These are phyloP conservation scores for Phytophthora foliorum DNA, from an alignment of 352 stramenopile species.

Conservation along the genomic window DNA sequence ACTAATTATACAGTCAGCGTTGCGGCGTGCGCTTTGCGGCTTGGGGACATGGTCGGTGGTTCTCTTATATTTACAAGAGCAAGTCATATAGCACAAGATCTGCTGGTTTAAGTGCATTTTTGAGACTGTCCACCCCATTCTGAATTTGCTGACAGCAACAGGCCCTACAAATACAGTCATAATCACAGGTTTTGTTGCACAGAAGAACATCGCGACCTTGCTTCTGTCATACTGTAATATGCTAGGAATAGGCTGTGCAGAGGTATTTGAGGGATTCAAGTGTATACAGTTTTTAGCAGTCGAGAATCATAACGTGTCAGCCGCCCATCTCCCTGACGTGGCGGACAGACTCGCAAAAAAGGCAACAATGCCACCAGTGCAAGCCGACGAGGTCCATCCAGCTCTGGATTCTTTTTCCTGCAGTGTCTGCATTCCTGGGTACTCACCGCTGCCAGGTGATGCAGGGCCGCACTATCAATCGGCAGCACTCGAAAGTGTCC, in stretches of 20 bases:
- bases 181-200: not conserved
- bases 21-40: too few relatives aligned
- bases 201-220: not conserved
- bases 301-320: conserved; percentile 16
- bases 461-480: too few relatives aligned
- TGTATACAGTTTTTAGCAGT: conserved; percentile 27
- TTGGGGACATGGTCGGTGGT: too few relatives aligned
- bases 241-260: not conserved
- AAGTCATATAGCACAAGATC: not conserved
- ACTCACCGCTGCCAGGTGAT: too few relatives aligned
- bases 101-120: not conserved
- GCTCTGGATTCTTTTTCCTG: too few relatives aligned
- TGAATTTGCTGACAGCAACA: not conserved
- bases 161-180: not conserved
- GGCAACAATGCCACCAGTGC: too few relatives aligned
- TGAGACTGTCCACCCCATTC: not conserved
- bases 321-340: conserved; percentile 16
- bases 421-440: too few relatives aligned
- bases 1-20: too few relatives aligned
- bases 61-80: not conserved
- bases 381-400: too few relatives aligned
- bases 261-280: conserved; percentile 8
- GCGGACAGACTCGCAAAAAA: too few relatives aligned
- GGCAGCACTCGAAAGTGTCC: too few relatives aligned
- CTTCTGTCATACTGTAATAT: not conserved